Evolutionary conservation across 228 moss, liverwort and hornwort species (phyloP).

Genomic region (Sphagnum magellanicum): DNA sequence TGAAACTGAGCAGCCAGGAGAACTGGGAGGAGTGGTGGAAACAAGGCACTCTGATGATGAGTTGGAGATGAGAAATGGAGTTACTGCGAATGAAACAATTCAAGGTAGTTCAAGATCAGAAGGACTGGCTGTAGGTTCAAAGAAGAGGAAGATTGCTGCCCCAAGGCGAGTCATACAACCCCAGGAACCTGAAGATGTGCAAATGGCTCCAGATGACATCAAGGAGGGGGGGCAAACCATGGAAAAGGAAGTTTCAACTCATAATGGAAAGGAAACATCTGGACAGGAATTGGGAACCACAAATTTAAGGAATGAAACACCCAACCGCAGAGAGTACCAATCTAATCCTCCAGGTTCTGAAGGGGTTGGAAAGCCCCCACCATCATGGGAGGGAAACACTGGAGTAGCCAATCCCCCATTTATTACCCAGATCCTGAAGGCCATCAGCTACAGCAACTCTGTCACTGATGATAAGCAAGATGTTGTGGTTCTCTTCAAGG

Average conservation of each 20-base stretch:
- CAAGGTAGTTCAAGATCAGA: slow-evolving; percentile 60
- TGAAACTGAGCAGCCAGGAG: slow-evolving; percentile 15
- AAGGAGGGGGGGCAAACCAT: slow-evolving; percentile 16
- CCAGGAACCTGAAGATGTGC: slow-evolving; percentile 49
- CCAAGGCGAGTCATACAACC: slow-evolving; percentile 64
- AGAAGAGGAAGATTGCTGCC: slow-evolving; percentile 86
- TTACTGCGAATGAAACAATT: slow-evolving; percentile 20
- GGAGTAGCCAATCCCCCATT: slow-evolving; percentile 29
- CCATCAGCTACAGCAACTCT: slow-evolving; percentile 89
- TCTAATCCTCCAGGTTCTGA: slow-evolving; percentile 56
- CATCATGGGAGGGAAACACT: slow-evolving; percentile 30
- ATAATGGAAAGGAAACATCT: slow-evolving; percentile 7
- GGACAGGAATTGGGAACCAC: slow-evolving; percentile 19
- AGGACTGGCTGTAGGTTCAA: slow-evolving; percentile 65
- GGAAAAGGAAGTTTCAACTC: slow-evolving; percentile 22
- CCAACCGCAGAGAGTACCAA: slow-evolving; percentile 40
- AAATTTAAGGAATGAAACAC: slow-evolving; percentile 11
- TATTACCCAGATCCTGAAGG: slow-evolving; percentile 81
- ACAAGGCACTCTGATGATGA: slow-evolving; percentile 27
- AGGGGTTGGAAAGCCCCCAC: slow-evolving; percentile 45
- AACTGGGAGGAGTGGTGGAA: slow-evolving; percentile 12
- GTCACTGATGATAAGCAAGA: slow-evolving; percentile 72
- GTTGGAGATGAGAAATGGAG: slow-evolving; percentile 16
- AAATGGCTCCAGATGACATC: slow-evolving; percentile 33
- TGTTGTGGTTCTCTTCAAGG: slow-evolving; percentile 82